Evolutionary conservation across 345 rosid species (phyloP), one percentile per base, ranked within the genome.

Genomic region (Clarkia xantiana): DNA sequence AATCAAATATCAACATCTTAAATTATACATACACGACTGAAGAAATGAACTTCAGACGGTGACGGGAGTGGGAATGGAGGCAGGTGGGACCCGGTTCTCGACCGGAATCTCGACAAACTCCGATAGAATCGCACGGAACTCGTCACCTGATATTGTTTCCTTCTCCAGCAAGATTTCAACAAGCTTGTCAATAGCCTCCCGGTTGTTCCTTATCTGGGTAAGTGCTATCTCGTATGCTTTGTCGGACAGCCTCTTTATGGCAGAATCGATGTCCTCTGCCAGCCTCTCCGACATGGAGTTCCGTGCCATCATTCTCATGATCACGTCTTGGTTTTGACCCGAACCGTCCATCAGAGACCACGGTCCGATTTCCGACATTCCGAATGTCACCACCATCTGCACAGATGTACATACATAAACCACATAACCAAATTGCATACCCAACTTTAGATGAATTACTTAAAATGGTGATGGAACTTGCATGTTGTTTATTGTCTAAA

Each of bases 251-350:
- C 66, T 81, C 89, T 86, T 86, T 49, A 81, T 64, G 0, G 96
- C 96, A 0, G 72, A 3, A 50, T 91, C 98, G 17, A 86, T 86
- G 65, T 91, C 98, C 62, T 79, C 94, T 0, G 98, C 98, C 0
- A 91, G 98, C 74, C 60, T 91, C 56, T 91, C 98, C 0, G 98
- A 91, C 98, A 91, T 91, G 15, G 96, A 91, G 61, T 91, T 91
- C 42, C 96, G 86, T 3, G 98, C 96, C 98, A 91, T 91, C 96
- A 91, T 91, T 67, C 98, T 81, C 98, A 91, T 86, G 53, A 91
- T 71, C 10, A 91, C 89, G 53, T 91, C 98, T 0, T 22, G 71
- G 17, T 87, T 84, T 68, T 86, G 96, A 1, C 76, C 75, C 0
- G 87, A 75, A 16, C 77, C 52, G 54, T 91, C 98, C 96, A 86